Evolutionary conservation across 495 filamentous ascomycete genomes (phyloP), one percentile per base, ranked within the genome.

Genomic region (Talaromyces thailandensis): DNA sequence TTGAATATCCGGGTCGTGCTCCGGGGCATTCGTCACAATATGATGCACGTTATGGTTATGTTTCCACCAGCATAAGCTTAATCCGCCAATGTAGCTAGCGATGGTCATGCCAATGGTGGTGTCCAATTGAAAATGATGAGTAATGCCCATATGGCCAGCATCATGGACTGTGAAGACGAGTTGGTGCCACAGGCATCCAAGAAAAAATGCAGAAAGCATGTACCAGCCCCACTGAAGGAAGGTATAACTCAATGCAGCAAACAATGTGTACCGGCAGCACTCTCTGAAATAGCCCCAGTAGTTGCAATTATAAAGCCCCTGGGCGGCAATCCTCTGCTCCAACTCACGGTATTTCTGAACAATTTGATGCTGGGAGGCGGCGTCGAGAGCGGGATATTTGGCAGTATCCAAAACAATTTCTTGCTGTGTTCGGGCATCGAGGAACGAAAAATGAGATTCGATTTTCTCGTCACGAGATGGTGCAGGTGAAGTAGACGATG

Each of bases 61-160:
- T 73, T 98, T 98, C 94, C 94, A 98, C 94, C 94, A 98, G 9
- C 93, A 90, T 14, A 94, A 64, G 52, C 90, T 94, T n/a, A 98
- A 75, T 4, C 94, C 94, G 23, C 94, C 94, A 3, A 93, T 76
- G 66, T 89, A 98, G 70, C 96, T 86, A 24, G 94, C 93, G 66
- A 98, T 89, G 60, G 96, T 73, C 66, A 98, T 96, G 35, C 91
- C 93, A 66, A 98, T 91, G 37, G 87, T 76, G 6, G 88, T 88
- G 74, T 98, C 94, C 18, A 82, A 74, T 25, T 87, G 84, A 72
- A 91, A 97, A 68, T 86, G 75, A 69, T 97, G 94, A 29, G 94
- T 98, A 64, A 98, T 97, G 63, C 90, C 94, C 89, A 96, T 96
- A 73, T 98, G 94, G 6, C 92, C 92, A 40, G 94, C 91, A 81